These are phyloP conservation scores for Phytophthora hybrid DNA, from an alignment of 352 stramenopile genomes.

Conservation along the genomic window DNA sequence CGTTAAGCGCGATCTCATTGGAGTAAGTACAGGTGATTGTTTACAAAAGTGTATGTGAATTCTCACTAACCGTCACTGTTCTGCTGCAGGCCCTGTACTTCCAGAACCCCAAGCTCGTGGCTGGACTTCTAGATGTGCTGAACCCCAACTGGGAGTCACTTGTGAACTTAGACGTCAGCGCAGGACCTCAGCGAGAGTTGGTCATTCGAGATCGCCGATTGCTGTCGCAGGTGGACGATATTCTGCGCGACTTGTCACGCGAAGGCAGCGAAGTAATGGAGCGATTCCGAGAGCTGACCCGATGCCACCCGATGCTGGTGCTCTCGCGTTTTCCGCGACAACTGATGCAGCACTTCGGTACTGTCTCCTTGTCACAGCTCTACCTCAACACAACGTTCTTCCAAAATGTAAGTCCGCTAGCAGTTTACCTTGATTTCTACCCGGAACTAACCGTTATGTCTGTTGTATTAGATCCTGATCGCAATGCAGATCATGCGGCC, in stretches of 20 bases:
- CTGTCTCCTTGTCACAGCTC: conserved; percentile 71
- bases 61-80: conserved; percentile 11
- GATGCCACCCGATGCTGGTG: conserved; percentile 65
- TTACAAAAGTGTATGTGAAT: background rate
- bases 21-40: conserved; percentile 42
- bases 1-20: conserved; percentile 55
- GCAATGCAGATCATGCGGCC: conserved; percentile 68
- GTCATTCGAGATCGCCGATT: conserved; percentile 32
- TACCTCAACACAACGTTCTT: conserved; percentile 73
- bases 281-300: conserved; percentile 63
- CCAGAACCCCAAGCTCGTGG: conserved; percentile 56
- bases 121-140: conserved; percentile 55
- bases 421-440: background rate
- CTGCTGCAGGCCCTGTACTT: conserved; percentile 65
- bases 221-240: conserved; percentile 57
- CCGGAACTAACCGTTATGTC: background rate
- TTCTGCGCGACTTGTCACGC: conserved; percentile 50
- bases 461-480: conserved; percentile 54
- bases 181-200: conserved; percentile 17
- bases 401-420: conserved; percentile 53
- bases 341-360: conserved; percentile 61
- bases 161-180: conserved; percentile 39
- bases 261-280: conserved; percentile 64
- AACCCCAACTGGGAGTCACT: conserved; percentile 69
- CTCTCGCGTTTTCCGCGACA: conserved; percentile 58